phyloP scores from a whole-genome alignment of 2,329 filamentous ascomycete species.

The Colletotrichum sp. region DNA sequence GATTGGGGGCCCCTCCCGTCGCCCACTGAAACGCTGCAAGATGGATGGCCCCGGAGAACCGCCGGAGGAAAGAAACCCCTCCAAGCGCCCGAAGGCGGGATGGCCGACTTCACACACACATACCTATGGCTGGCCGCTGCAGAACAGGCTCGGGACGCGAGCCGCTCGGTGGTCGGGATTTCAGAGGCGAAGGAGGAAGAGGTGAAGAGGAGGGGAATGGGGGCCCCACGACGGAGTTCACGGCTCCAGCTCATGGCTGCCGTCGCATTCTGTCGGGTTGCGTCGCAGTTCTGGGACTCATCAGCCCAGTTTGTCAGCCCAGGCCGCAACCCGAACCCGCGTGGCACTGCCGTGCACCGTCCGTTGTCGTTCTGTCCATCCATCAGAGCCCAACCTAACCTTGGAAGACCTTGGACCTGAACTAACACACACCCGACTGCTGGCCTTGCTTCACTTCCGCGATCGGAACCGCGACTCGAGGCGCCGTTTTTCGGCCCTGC shows the following conservation, averaged over 20 bases:
- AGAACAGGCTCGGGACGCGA: not conserved
- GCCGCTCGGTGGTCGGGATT: not conserved
- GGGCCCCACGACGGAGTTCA: not conserved
- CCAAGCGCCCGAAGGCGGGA: not conserved
- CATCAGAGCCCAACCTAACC: not conserved
- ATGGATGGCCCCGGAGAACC: slow-evolving; percentile 12
- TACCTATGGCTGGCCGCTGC: not conserved
- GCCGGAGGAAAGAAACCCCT: slow-evolving; percentile 9
- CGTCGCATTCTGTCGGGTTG: slow-evolving; percentile 15
- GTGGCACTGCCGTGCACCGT: not conserved
- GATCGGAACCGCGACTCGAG: slow-evolving; percentile 10
- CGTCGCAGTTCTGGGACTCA: slow-evolving; percentile 1
- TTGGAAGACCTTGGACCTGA: not conserved
- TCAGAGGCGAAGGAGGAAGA: not conserved
- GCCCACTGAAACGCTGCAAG: slow-evolving; percentile 5
- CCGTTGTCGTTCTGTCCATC: not conserved
- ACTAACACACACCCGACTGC: not conserved
- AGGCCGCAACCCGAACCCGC: not conserved
- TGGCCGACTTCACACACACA: not conserved
- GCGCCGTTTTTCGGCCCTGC: slow-evolving; percentile 5
- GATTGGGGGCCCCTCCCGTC: not conserved
- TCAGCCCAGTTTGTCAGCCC: not conserved
- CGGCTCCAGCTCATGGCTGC: not conserved
- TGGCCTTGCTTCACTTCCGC: slow-evolving; percentile 1
- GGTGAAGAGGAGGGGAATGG: not conserved